phyloP scores from a whole-genome alignment of 225 moss, liverwort and hornwort species.

The Ulota crispa region DNA sequence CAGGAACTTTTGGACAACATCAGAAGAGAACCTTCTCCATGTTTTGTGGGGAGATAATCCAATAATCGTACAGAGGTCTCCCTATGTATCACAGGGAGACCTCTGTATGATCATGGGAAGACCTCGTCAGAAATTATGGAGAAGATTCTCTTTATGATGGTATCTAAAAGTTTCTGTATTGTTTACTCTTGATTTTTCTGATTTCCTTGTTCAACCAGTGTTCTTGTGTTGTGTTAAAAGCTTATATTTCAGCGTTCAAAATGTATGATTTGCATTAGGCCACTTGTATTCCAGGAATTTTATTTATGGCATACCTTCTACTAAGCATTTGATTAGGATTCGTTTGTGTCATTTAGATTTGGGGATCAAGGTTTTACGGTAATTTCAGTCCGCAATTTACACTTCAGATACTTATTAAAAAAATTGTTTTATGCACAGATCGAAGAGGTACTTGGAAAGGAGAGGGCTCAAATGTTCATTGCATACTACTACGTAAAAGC shows the following conservation, averaged over 20 bases:
- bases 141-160: background rate
- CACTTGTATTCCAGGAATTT: background rate
- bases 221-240: background rate
- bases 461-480: slow-evolving; percentile 68
- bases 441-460: slow-evolving; percentile 80
- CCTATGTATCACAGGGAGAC: background rate
- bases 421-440: slow-evolving; percentile 48
- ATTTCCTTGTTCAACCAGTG: background rate
- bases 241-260: background rate
- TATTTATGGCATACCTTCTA: background rate
- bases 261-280: background rate
- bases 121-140: background rate
- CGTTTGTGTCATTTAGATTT: background rate
- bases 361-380: background rate
- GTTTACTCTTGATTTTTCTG: background rate
- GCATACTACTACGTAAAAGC: slow-evolving; percentile 82
- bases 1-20: background rate
- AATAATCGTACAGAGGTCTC: background rate
- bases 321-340: background rate
- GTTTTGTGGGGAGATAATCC: background rate
- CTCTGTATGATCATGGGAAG: background rate
- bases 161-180: background rate
- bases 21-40: background rate
- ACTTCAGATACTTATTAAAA: background rate
- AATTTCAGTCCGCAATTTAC: background rate